Evolutionary conservation across 257 asterid genomes (phyloP).

Genomic region (Dorcoceras hygrometricum): DNA sequence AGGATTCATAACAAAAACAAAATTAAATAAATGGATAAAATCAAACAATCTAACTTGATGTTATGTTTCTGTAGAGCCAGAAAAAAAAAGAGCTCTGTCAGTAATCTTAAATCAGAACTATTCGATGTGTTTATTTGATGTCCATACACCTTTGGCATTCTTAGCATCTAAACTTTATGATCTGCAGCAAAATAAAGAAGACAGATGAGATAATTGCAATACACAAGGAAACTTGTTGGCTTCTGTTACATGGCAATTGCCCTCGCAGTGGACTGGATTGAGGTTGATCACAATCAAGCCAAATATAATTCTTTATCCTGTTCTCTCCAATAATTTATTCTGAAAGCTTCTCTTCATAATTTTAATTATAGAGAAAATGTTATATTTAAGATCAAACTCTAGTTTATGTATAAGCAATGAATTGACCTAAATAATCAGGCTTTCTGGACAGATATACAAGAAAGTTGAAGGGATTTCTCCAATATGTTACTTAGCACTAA

Average conservation of each 20-base stretch:
- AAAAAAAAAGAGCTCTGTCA: slow-evolving; percentile 4
- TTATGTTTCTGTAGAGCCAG: slow-evolving; percentile 14
- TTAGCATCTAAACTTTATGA: not conserved
- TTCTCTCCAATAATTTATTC: too few relatives aligned
- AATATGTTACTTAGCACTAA: slow-evolving; percentile 4
- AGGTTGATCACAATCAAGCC: not conserved
- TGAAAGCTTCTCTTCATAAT: too few relatives aligned
- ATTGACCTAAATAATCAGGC: not conserved
- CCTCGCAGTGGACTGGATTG: not conserved
- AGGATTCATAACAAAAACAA: slow-evolving; percentile 30
- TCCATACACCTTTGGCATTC: slow-evolving; percentile 4
- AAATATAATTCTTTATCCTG: too few relatives aligned
- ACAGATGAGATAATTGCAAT: not conserved
- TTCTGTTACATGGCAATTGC: too few relatives aligned
- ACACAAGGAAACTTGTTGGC: not conserved
- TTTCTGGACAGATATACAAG: not conserved
- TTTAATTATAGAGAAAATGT: too few relatives aligned
- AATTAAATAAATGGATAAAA: slow-evolving; percentile 19
- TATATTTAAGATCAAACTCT: not conserved
- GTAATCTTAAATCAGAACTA: slow-evolving; percentile 1
- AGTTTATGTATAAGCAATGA: slow-evolving; percentile 1
- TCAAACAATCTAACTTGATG: not conserved
- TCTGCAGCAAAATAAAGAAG: not conserved
- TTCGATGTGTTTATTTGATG: slow-evolving; percentile 9
- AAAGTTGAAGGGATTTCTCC: not conserved